These are phyloP conservation scores for Floccularia luteovirens DNA, from an alignment of 768 basidiomycete species.

Conservation along the genomic window DNA sequence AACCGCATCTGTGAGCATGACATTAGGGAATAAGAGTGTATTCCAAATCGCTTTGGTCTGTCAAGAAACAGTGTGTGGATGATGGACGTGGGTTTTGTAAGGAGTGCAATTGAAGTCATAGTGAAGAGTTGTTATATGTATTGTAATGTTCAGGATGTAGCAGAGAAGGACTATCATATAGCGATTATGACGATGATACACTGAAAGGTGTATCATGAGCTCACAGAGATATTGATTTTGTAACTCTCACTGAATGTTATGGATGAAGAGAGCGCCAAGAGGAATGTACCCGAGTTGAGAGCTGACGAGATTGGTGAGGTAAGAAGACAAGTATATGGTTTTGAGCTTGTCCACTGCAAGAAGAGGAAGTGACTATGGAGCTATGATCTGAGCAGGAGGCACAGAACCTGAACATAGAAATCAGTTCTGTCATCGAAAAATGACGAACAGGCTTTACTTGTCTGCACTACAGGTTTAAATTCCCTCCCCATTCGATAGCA, in stretches of 20 bases:
- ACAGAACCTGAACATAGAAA: slow-evolving; percentile 27
- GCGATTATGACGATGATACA: not conserved
- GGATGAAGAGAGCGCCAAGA: slow-evolving; percentile 31
- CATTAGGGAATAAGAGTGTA: slow-evolving; percentile 58
- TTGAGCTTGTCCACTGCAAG: slow-evolving; percentile 47
- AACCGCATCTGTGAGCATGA: slow-evolving; percentile 62
- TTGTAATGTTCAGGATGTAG: slow-evolving; percentile 25
- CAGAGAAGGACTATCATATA: slow-evolving; percentile 15
- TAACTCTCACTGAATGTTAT: slow-evolving; percentile 15
- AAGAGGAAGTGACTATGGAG: slow-evolving; percentile 52
- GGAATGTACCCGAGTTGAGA: slow-evolving; percentile 50
- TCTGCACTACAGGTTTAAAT: slow-evolving; percentile 48
- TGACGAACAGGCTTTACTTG: slow-evolving; percentile 15
- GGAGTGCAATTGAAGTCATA: slow-evolving; percentile 22
- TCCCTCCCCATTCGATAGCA: slow-evolving; percentile 54
- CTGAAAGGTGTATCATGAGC: slow-evolving; percentile 5
- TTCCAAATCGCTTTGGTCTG: slow-evolving; percentile 49
- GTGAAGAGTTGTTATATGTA: slow-evolving; percentile 25
- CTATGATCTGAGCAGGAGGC: slow-evolving; percentile 43
- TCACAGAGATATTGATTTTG: slow-evolving; percentile 21
- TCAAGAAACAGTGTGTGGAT: slow-evolving; percentile 26
- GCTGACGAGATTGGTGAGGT: slow-evolving; percentile 29
- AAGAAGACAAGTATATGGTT: slow-evolving; percentile 32
- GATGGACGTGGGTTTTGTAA: slow-evolving; percentile 27
- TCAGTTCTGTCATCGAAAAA: slow-evolving; percentile 5